Conservation (phyloP, 1,139 yeast species). For the Wickerhamiella infanticola region DNA sequence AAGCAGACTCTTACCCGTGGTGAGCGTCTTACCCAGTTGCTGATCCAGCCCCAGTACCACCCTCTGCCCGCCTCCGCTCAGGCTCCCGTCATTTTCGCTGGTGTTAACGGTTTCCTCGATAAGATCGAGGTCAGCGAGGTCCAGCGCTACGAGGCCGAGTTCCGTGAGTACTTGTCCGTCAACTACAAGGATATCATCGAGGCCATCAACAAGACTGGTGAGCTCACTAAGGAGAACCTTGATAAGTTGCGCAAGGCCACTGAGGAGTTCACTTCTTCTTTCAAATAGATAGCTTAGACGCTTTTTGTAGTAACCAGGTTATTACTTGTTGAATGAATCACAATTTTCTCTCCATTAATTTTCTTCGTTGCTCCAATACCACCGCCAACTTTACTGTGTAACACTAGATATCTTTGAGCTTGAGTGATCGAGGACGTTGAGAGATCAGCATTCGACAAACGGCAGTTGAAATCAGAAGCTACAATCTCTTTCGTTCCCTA, state of each 20-base stretch:
- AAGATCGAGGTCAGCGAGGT: slow-evolving; percentile 70
- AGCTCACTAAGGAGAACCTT: slow-evolving; percentile 74
- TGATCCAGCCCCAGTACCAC: slow-evolving; percentile 93
- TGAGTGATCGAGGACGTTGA: too few relatives aligned
- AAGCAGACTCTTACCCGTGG: slow-evolving; percentile 99
- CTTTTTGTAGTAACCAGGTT: background rate
- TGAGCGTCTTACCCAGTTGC: slow-evolving; percentile 98
- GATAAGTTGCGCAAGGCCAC: slow-evolving; percentile 82
- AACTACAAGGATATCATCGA: slow-evolving; percentile 73
- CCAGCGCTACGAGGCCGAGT: slow-evolving; percentile 82
- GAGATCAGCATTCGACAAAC: too few relatives aligned
- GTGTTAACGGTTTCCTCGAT: slow-evolving; percentile 99
- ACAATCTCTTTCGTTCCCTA: too few relatives aligned
- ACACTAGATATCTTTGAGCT: too few relatives aligned
- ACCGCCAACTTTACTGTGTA: too few relatives aligned
- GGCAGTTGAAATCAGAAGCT: too few relatives aligned
- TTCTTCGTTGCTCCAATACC: too few relatives aligned
- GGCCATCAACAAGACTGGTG: slow-evolving; percentile 80
- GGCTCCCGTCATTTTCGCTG: slow-evolving; percentile 97
- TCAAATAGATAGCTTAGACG: slow-evolving; percentile 8
- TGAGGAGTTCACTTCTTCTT: slow-evolving; percentile 44
- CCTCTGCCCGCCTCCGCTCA: slow-evolving; percentile 98
- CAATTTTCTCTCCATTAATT: too few relatives aligned
- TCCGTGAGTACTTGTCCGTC: slow-evolving; percentile 74
- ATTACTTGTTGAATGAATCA: background rate